phyloP scores from a whole-genome alignment of 75 land plant genomes.

The Selaginella moellendorffii region DNA sequence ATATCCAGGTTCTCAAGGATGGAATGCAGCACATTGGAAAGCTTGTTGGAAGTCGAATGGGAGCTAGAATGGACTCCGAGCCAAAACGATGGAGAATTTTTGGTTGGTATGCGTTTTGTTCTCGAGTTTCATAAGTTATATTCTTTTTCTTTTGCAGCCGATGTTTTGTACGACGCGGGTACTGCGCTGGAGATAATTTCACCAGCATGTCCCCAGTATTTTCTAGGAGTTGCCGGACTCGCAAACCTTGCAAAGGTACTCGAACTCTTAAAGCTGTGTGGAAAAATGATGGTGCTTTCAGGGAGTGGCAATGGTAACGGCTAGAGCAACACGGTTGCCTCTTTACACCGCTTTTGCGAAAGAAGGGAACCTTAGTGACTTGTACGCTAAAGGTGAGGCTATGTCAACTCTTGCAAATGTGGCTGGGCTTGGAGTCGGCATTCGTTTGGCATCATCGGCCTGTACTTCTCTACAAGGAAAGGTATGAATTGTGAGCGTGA shows the following conservation, averaged over 20 bases:
- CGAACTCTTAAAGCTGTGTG: background rate
- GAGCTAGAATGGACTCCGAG: conserved; percentile 97
- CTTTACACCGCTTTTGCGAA: conserved; percentile 97
- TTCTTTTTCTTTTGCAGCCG: conserved; percentile 43
- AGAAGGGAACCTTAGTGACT: conserved; percentile 96
- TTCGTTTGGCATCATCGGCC: conserved; percentile 73
- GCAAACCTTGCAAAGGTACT: conserved; percentile 96
- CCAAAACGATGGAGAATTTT: conserved; percentile 96
- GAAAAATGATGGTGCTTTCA: conserved; percentile 10
- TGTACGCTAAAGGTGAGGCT: conserved; percentile 99
- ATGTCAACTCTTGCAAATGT: conserved; percentile 95
- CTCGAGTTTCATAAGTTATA: background rate
- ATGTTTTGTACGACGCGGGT: conserved; percentile 83
- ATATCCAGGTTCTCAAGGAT: conserved; percentile 92
- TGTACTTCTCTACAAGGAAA: conserved; percentile 88
- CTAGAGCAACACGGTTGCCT: conserved; percentile 94
- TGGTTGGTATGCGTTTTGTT: conserved; percentile 33
- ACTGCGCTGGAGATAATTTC: conserved; percentile 90
- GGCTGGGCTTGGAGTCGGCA: conserved; percentile 76
- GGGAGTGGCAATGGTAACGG: conserved; percentile 99
- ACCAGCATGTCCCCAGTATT: conserved; percentile 87
- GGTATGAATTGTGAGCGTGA: conserved; percentile 35
- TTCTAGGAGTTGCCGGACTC: conserved; percentile 86
- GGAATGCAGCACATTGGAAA: conserved; percentile 98
- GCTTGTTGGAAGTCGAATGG: conserved; percentile 85